Percentiles rank a stretch among this genome's conserved stretches.
Evolutionary conservation across 352 stramenopile genomes (phyloP).

Genomic region (Thalassiosira mediterranea): DNA sequence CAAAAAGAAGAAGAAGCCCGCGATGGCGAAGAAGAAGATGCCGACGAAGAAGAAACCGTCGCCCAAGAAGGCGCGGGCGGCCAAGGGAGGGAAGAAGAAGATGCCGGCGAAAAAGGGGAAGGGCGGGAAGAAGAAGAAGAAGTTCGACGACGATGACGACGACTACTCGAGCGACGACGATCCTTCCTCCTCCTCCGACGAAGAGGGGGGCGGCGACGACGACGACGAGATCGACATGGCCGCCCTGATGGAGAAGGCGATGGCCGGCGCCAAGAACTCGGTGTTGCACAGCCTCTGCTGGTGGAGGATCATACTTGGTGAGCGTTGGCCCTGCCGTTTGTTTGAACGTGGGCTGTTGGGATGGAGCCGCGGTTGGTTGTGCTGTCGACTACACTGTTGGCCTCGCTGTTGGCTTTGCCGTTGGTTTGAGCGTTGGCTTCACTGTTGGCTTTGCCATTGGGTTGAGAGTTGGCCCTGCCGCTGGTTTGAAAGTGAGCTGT

Average conservation of each 20-base stretch:
- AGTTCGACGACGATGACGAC: slow-evolving; percentile 42
- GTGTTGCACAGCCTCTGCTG: slow-evolving; percentile 94
- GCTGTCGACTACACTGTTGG: too few species aligned
- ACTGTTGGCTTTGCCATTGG: too few species aligned
- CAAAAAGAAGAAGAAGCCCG: slow-evolving; percentile 36
- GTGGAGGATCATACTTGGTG: slow-evolving; percentile 93
- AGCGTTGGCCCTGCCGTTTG: too few species aligned
- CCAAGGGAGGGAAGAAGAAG: slow-evolving; percentile 38
- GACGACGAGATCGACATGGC: slow-evolving; percentile 81
- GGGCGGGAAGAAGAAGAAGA: slow-evolving; percentile 40
- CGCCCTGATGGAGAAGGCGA: slow-evolving; percentile 73
- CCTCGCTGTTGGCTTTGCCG: too few species aligned
- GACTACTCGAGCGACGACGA: slow-evolving; percentile 43
- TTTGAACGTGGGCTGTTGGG: too few species aligned
- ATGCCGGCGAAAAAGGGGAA: slow-evolving; percentile 35
- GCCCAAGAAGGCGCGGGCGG: slow-evolving; percentile 34
- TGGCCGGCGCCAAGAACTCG: slow-evolving; percentile 73
- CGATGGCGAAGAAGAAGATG: slow-evolving; percentile 21
- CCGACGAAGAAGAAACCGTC: slow-evolving; percentile 17
- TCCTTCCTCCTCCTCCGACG: slow-evolving; percentile 41
- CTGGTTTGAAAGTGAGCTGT: too few species aligned
- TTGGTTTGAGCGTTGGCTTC: too few species aligned
- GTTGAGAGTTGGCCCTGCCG: too few species aligned
- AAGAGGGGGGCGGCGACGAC: slow-evolving; percentile 45
- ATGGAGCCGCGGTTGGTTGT: too few species aligned